Percentiles rank a stretch among this genome's conserved stretches.
phyloP scores from a whole-genome alignment of 306 rosid genomes.

The Quercus rubra region DNA sequence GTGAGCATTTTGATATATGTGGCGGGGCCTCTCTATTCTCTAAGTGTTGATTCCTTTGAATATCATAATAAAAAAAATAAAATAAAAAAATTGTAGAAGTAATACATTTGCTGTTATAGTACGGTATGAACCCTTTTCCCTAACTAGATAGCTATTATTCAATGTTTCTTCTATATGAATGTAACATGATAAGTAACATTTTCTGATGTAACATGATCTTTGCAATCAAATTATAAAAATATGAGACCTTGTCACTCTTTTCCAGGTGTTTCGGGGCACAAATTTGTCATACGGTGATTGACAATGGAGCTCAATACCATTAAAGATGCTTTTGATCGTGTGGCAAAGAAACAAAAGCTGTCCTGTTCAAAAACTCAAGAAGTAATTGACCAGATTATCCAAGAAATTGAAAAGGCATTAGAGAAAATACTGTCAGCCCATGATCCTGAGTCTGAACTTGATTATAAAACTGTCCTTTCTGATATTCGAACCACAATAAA shows the following conservation, averaged over 20 bases:
- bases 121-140: not conserved
- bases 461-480: slow-evolving; percentile 39
- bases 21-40: not conserved
- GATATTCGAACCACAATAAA: slow-evolving; percentile 58
- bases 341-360: slow-evolving; percentile 83
- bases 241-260: slow-evolving; percentile 12
- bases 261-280: slow-evolving; percentile 18
- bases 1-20: not conserved
- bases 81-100: not conserved
- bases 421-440: slow-evolving; percentile 50
- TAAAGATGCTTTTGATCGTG: slow-evolving; percentile 87
- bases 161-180: not conserved
- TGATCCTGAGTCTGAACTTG: slow-evolving; percentile 32
- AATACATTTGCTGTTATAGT: not conserved
- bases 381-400: slow-evolving; percentile 48
- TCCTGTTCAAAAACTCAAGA: slow-evolving; percentile 74
- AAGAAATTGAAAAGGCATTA: slow-evolving; percentile 58
- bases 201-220: not conserved
- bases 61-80: not conserved
- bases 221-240: not conserved
- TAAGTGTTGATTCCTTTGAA: not conserved
- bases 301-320: slow-evolving; percentile 75
- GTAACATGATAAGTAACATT: not conserved
- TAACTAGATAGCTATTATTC: not conserved
- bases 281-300: slow-evolving; percentile 20